Evolutionary conservation across 345 rosid species (phyloP).

Genomic region (Lumnitzera racemosa): DNA sequence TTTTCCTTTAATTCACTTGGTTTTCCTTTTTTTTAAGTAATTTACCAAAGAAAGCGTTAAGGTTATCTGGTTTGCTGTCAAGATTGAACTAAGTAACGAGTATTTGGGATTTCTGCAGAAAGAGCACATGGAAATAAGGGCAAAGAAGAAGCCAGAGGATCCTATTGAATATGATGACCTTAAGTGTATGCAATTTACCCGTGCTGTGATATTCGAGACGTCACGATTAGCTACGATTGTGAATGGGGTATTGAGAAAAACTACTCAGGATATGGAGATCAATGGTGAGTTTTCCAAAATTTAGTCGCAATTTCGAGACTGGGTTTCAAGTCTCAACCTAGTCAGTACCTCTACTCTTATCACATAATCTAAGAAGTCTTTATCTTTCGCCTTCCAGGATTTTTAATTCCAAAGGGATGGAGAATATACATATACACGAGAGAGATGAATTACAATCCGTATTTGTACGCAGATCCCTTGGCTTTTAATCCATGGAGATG

Average conservation of each 20-base stretch:
- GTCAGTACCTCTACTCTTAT: no score
- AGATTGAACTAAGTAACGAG: neutral
- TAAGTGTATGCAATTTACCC: slow-evolving; percentile 55
- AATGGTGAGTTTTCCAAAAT: slow-evolving; percentile 35
- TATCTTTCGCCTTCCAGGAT: slow-evolving; percentile 37
- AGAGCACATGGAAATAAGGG: slow-evolving; percentile 45
- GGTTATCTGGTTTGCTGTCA: no score
- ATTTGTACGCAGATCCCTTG: slow-evolving; percentile 56
- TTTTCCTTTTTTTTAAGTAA: neutral
- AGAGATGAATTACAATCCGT: slow-evolving; percentile 67
- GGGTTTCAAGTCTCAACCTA: no score
- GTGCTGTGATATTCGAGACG: slow-evolving; percentile 68
- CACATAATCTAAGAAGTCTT: neutral
- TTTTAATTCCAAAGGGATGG: slow-evolving; percentile 83
- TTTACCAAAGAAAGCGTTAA: neutral
- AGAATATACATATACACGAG: slow-evolving; percentile 87
- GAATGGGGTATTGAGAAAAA: slow-evolving; percentile 76
- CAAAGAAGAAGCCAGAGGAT: slow-evolving; percentile 31
- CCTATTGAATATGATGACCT: slow-evolving; percentile 41
- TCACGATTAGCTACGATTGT: slow-evolving; percentile 77
- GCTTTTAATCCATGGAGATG: slow-evolving; percentile 96
- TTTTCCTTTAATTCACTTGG: no score
- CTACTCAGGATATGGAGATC: slow-evolving; percentile 66
- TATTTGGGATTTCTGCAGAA: slow-evolving; percentile 20
- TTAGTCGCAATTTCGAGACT: neutral